Conservation (phyloP, 768 basidiomycete species). For the Amanita inopinata region DNA sequence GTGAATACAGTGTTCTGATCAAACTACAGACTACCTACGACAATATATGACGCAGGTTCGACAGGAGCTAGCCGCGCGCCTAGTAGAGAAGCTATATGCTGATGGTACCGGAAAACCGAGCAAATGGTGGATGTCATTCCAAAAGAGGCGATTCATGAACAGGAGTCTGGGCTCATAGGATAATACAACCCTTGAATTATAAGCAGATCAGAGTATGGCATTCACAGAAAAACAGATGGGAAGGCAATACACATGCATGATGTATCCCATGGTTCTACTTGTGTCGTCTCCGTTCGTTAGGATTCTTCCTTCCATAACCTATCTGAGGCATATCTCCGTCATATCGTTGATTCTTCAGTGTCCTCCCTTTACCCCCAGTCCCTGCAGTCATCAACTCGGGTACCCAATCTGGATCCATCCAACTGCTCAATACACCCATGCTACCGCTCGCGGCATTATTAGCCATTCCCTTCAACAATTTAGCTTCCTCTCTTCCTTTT, state of each 20-base stretch:
- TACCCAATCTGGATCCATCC: conserved; percentile 96
- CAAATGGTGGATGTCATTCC: conserved; percentile 99
- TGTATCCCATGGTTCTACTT: conserved; percentile 41
- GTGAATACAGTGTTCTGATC: conserved; percentile 7
- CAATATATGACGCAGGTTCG: conserved; percentile 89
- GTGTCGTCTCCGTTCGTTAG: conserved; percentile 66
- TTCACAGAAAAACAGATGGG: conserved; percentile 1
- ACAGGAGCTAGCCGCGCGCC: conserved; percentile 80
- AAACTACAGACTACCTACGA: conserved; percentile 66
- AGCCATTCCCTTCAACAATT: conserved; percentile 55
- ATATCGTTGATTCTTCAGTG: conserved; percentile 35
- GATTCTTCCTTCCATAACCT: conserved; percentile 83
- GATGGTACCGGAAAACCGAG: conserved; percentile 91
- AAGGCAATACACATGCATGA: background rate
- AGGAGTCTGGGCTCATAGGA: conserved; percentile 65
- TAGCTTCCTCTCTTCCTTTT: conserved; percentile 68
- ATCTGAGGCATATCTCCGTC: conserved; percentile 72
- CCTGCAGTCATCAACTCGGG: conserved; percentile 68
- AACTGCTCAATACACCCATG: conserved; percentile 50
- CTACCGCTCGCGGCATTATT: conserved; percentile 37
- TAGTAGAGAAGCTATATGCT: conserved; percentile 84
- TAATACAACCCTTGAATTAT: conserved; percentile 14
- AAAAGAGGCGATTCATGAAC: conserved; percentile 95
- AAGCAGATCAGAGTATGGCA: conserved; percentile 8
- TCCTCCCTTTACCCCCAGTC: conserved; percentile 62